Base-by-base conservation (phyloP, 805 yeast genomes). In the Starmera pachycereana region DNA sequence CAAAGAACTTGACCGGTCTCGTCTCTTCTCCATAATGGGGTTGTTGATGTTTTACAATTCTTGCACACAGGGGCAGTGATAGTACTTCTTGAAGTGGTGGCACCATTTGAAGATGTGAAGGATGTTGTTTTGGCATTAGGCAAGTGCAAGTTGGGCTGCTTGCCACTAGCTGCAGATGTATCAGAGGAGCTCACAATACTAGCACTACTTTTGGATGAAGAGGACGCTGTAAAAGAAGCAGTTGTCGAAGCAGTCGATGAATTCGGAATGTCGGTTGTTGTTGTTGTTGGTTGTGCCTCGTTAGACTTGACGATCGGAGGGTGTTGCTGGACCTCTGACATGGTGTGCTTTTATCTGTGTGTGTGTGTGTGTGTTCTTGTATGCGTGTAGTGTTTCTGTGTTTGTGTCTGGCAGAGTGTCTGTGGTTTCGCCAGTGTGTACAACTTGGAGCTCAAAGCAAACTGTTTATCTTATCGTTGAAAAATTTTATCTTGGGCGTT, bases 11-110 rank as follows among this genome's bases (percentile, higher is more conserved):
- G 81, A 12, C 95, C 95, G 10, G 84, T 76, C 53, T 88, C 96
- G 61, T 89, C 96, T 47, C 97, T 71, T 61, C 97, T 73, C 97
- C 97, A 89, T 27, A 89, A 66, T 1, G 97, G 97, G 2, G 97
- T 89, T 2, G 92, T 89, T 43, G 87, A 83, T 2, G 97, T 89
- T 53, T 81, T 74, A 64, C 97, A 89, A 60, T 89, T 89, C 50
- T 82, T 85, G 59, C 97, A 89, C 18, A 81, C 71, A 5, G 94
- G 86, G 29, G 76, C 66, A 12, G 79, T 60, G 44, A 76, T 73
- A 51, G 74, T 78, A 13, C 78, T 68, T 48, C 76, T 78, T 13
- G 81, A 68, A n/a, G 83, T 76, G 19, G 81, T 72, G 32, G 80
- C 67, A 27, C 83, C 83, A 50, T 75, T 76, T 22, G 66, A 63